Evolutionary conservation across 306 rosid species (phyloP).

Genomic region (Medicago arabica): DNA sequence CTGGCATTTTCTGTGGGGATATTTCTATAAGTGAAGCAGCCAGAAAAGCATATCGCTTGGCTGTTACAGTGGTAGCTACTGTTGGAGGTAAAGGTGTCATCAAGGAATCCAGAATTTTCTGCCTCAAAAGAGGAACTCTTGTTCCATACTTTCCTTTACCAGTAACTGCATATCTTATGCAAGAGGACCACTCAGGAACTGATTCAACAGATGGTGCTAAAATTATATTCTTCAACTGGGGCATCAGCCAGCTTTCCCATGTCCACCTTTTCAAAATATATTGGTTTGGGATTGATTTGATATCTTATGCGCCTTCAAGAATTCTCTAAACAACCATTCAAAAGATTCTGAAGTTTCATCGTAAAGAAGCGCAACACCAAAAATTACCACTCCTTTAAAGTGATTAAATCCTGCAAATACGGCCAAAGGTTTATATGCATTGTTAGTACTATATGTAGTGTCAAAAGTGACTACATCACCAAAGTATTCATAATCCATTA

Average conservation of each 20-base stretch:
- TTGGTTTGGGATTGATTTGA: no score
- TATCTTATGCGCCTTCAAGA: no score
- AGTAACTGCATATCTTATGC: constrained; percentile 93
- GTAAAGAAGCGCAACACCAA: no score
- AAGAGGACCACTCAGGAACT: constrained; percentile 96
- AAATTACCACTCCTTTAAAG: no score
- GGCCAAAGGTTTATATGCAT: no score
- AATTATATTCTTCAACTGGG: constrained; percentile 82
- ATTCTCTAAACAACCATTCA: no score
- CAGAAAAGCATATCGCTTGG: constrained; percentile 93
- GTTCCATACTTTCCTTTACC: constrained; percentile 98
- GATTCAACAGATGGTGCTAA: constrained; percentile 92
- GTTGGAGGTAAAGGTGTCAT: constrained; percentile 78
- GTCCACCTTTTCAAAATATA: no score
- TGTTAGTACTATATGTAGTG: no score
- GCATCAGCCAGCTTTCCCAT: constrained; percentile 93
- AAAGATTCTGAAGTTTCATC: no score
- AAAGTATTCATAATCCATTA: no score
- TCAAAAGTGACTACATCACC: no score
- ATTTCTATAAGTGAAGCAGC: constrained; percentile 93
- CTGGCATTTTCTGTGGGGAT: constrained; percentile 88
- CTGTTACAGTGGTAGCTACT: constrained; percentile 82
- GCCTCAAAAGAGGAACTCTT: constrained; percentile 86
- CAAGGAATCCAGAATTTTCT: constrained; percentile 85
- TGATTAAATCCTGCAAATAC: no score